Evolutionary conservation across 345 rosid species (phyloP).

Genomic region (Corchorus olitorius): DNA sequence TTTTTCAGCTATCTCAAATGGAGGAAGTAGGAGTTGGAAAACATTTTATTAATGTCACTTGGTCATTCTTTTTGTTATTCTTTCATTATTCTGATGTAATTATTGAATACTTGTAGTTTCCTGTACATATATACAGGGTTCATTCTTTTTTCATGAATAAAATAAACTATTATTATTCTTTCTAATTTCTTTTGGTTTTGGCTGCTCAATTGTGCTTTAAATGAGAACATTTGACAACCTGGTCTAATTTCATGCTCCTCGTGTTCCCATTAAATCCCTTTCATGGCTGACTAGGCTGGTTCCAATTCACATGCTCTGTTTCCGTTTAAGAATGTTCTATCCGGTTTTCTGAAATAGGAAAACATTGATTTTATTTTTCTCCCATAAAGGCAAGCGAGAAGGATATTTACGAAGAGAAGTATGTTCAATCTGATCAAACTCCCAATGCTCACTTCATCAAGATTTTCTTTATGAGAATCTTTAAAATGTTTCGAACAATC

Average conservation of each 20-base stretch:
- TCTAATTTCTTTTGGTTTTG: not conserved
- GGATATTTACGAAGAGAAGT: not conserved
- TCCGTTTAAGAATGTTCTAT: not conserved
- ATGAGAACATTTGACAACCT: not conserved
- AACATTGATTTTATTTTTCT: no score
- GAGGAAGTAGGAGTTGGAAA: constrained; percentile 4
- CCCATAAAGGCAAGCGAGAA: not conserved
- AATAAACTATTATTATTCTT: not conserved
- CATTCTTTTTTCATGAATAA: not conserved
- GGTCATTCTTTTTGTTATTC: not conserved
- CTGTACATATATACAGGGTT: not conserved
- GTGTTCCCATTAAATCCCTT: not conserved
- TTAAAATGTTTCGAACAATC: constrained; percentile 8
- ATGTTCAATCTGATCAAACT: not conserved
- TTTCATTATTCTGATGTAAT: not conserved
- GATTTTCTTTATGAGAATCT: not conserved
- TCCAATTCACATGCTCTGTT: not conserved
- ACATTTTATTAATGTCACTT: not conserved
- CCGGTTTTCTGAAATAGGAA: no score
- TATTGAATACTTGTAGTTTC: not conserved
- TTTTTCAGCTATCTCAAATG: constrained; percentile 47
- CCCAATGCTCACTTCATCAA: not conserved
- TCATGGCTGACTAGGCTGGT: not conserved
- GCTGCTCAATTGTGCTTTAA: not conserved
- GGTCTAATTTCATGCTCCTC: not conserved